phyloP scores from a whole-genome alignment of 2,329 filamentous ascomycete genomes.

The Beauveria medogensis region DNA sequence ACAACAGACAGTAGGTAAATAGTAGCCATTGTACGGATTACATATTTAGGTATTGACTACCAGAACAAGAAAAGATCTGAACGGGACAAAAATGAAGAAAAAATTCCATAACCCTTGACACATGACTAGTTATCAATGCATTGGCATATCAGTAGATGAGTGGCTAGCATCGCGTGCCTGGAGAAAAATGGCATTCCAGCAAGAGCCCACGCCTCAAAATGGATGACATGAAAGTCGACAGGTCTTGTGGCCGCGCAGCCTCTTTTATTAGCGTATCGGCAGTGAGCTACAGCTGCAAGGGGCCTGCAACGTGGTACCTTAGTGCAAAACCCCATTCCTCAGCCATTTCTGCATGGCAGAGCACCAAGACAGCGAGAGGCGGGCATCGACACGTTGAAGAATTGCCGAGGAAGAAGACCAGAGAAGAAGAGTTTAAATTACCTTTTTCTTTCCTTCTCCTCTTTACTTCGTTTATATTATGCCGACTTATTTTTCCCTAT shows the following conservation, averaged over 20 bases:
- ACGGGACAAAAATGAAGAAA: too few relatives aligned
- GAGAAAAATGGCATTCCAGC: neutral
- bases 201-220: neutral
- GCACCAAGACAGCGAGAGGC: neutral
- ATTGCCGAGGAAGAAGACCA: neutral
- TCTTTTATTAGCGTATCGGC: neutral
- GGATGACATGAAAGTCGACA: too few relatives aligned
- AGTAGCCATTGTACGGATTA: too few relatives aligned
- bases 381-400: neutral
- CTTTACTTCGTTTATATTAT: neutral
- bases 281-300: neutral
- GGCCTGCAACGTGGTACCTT: neutral
- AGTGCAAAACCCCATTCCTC: neutral
- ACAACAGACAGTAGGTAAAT: too few relatives aligned
- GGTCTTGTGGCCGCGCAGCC: neutral
- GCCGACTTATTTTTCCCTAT: neutral
- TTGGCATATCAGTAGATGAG: neutral
- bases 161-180: neutral
- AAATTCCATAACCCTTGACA: too few relatives aligned
- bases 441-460: neutral
- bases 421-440: neutral
- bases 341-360: neutral
- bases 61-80: too few relatives aligned
- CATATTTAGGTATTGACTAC: too few relatives aligned
- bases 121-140: neutral